Base-by-base conservation (phyloP, 768 basidiomycete genomes). In the Lentinula edodes region DNA sequence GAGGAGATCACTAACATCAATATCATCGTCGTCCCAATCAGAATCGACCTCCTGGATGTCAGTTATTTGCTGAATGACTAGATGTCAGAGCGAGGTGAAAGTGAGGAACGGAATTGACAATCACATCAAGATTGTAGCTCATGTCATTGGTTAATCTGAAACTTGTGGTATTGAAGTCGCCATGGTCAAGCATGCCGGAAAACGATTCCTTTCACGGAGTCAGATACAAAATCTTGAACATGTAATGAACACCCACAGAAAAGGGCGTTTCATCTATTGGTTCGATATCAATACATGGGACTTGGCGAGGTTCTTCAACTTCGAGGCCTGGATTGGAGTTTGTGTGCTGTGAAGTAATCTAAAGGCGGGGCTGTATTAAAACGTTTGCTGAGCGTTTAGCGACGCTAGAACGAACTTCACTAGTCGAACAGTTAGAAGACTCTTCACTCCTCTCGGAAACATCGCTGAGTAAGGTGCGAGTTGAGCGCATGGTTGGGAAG, bases 11-110 rank as follows among this genome's bases (percentile, higher is more conserved):
- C 73, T 6, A 56, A 82, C 83, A 66, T 83, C 81, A 18, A 82
- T 74, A 7, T 81, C 81, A 55, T 81, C 76, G 50, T 81, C 76
- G 35, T 75, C 71, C 78, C 80, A 81, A n/a, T 74, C 75, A 5
- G 80, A 73, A 61, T 74, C 72, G 13, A 81, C 66, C 13, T 77
- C 76, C 52, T 73, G 72, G 23, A 80, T 68, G 61, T 81, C 69
- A 12, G 77, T 77, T 34, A 76, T 72, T 51, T 73, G 75, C 80
- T 83, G 28, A 34, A 41, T n/a, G 60, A 18, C 58, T 59, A 32
- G 53, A 13, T 52, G n/a, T 43, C 8, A 48, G 60, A 34, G 35
- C 13, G 10, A 7, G 43, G 28, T 7, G 7, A 7, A 54, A 53
- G 48, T 62, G 43, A 58, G 8, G 18, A 60, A 67, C 16, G 28